These are phyloP conservation scores for Chimonanthus praecox DNA, from an alignment of 164 flowering plant genomes.

Conservation along the genomic window DNA sequence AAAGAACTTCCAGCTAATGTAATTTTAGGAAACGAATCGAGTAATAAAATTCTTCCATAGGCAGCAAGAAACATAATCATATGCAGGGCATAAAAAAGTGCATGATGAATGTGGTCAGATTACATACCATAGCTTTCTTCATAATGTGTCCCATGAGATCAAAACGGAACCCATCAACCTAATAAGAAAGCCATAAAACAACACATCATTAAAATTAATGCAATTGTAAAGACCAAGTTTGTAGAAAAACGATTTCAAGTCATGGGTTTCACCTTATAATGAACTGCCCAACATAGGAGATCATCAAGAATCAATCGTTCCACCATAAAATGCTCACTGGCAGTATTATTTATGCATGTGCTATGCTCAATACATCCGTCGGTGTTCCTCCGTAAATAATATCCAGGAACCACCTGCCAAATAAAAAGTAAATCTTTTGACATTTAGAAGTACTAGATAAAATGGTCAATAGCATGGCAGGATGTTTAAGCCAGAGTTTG, in stretches of 20 bases:
- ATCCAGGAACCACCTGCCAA: slow-evolving; percentile 91
- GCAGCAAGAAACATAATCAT: not conserved
- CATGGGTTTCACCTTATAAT: slow-evolving; percentile 66
- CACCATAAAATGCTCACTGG: slow-evolving; percentile 95
- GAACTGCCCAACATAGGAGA: slow-evolving; percentile 70
- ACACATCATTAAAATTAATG: not conserved
- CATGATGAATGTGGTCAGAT: not conserved
- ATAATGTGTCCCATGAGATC: slow-evolving; percentile 96
- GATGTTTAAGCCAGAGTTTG: not conserved
- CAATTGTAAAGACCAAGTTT: not conserved
- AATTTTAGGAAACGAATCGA: not conserved
- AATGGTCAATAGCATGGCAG: not conserved
- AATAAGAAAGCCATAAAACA: slow-evolving; percentile 17
- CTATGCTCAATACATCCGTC: slow-evolving; percentile 86
- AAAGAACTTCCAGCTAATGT: not conserved
- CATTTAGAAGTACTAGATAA: not conserved
- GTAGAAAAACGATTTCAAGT: not conserved
- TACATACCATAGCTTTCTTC: slow-evolving; percentile 79
- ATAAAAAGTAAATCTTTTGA: slow-evolving; percentile 4
- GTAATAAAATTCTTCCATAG: not conserved
- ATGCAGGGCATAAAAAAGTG: not conserved
- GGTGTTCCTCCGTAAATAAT: slow-evolving; percentile 69
- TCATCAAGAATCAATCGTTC: slow-evolving; percentile 86
- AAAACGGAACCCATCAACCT: slow-evolving; percentile 98
- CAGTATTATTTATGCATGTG: slow-evolving; percentile 83